phyloP scores from a whole-genome alignment of 495 filamentous ascomycete species.

The Diplogelasinospora grovesii region DNA sequence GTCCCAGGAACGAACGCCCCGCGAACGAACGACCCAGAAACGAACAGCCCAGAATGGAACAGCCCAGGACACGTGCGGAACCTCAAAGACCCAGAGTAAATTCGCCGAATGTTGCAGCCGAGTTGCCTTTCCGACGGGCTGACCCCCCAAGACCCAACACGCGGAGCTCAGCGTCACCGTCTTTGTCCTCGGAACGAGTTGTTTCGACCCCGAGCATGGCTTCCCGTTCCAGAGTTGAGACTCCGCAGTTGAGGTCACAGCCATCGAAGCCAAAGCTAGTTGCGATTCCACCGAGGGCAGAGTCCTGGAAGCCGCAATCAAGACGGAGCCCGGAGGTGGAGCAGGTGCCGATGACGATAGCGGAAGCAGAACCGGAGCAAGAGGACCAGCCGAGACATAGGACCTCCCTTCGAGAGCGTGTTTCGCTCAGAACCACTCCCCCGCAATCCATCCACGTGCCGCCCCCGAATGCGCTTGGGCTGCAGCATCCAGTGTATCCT shows the following conservation, averaged over 20 bases:
- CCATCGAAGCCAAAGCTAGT: conserved; percentile 18
- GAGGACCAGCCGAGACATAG: conserved; percentile 26
- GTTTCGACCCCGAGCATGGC: too few relatives aligned
- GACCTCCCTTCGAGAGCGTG: conserved; percentile 41
- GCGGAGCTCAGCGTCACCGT: neutral
- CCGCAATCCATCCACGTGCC: conserved; percentile 43
- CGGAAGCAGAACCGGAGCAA: conserved; percentile 13
- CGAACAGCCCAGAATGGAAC: too few relatives aligned
- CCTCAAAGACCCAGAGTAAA: conserved; percentile 3
- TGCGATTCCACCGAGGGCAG: conserved; percentile 15
- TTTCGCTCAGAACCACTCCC: conserved; percentile 39
- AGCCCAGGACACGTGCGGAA: conserved; percentile 5
- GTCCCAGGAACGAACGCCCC: too few relatives aligned
- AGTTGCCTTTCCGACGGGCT: neutral
- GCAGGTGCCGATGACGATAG: conserved; percentile 13
- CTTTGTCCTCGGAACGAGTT: neutral
- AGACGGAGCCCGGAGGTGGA: conserved; percentile 4
- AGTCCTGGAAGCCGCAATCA: conserved; percentile 1
- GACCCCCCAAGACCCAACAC: neutral
- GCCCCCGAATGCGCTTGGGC: conserved; percentile 21
- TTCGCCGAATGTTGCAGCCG: neutral
- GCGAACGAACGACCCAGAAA: neutral
- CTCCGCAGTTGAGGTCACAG: conserved; percentile 7
- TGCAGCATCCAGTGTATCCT: conserved; percentile 24
- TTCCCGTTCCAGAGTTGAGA: neutral